Evolutionary conservation across 169 alveolate species (phyloP).

Genomic region (Plasmodium coatneyi): DNA sequence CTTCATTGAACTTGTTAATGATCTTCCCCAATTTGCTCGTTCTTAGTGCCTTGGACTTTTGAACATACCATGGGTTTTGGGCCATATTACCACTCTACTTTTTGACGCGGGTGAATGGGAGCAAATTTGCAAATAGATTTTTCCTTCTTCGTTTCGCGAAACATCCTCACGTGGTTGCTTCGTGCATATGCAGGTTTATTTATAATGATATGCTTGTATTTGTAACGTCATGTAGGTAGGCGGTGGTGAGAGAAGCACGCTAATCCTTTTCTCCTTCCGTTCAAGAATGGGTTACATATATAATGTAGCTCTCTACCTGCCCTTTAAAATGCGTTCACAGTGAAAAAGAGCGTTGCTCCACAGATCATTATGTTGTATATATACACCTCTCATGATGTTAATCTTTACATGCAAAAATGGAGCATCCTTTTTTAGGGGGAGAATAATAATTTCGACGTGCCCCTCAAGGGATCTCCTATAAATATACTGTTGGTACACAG

Average conservation of each 20-base stretch:
- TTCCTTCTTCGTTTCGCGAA: slow-evolving; percentile 6
- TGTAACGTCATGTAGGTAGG: neutral
- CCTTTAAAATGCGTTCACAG: neutral
- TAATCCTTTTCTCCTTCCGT: neutral
- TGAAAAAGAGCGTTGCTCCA: neutral
- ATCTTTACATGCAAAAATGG: neutral
- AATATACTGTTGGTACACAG: neutral
- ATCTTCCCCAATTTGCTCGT: slow-evolving; percentile 52
- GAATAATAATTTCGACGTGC: neutral
- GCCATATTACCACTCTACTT: slow-evolving; percentile 38
- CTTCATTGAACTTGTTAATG: slow-evolving; percentile 46
- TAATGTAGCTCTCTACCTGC: neutral
- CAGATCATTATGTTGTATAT: neutral
- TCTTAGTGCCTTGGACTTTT: slow-evolving; percentile 40
- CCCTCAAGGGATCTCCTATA: neutral
- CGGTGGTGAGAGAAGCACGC: neutral
- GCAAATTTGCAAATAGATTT: neutral
- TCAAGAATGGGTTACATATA: neutral
- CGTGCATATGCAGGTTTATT: neutral
- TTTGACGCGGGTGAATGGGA: neutral
- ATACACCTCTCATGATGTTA: slow-evolving; percentile 2
- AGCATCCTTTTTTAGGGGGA: neutral
- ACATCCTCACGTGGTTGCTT: neutral
- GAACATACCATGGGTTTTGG: slow-evolving; percentile 65
- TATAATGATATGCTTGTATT: too few species aligned